A percentile compares a stretch with the other conserved stretches of the same genome.
phyloP scores from a whole-genome alignment of 495 filamentous ascomycete species.

The Aspergillus bridgeri region DNA sequence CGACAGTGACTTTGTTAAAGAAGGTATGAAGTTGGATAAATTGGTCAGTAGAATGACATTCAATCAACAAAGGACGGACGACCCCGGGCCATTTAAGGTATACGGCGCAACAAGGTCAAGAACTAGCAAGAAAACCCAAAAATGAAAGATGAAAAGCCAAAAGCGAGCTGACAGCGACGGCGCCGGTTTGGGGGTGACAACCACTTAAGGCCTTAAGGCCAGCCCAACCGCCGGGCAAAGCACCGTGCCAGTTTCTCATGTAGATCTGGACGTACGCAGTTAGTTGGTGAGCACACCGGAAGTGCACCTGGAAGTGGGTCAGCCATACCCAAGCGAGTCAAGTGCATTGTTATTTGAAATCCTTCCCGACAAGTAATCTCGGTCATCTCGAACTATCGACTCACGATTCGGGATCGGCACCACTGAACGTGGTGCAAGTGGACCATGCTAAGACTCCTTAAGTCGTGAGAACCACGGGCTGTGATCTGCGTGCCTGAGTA shows the following conservation, averaged over 20 bases:
- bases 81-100: neutral
- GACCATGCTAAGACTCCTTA: neutral
- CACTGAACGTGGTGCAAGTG: neutral
- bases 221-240: neutral
- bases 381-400: neutral
- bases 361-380: neutral
- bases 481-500: neutral
- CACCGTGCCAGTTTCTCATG: neutral
- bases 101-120: too few species aligned
- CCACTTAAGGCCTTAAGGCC: neutral
- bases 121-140: neutral
- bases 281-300: too few species aligned
- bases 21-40: conserved; percentile 28
- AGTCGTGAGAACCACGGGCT: neutral
- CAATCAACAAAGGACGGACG: neutral
- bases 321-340: neutral
- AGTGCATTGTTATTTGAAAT: neutral
- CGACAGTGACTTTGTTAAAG: conserved; percentile 19
- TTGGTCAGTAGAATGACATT: too few species aligned
- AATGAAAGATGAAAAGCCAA: neutral
- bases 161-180: neutral
- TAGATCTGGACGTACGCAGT: neutral
- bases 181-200: neutral
- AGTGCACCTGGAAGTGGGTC: neutral
- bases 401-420: neutral